phyloP scores from a whole-genome alignment of 495 filamentous ascomycete genomes.

The Aspergillus heteromorphus region DNA sequence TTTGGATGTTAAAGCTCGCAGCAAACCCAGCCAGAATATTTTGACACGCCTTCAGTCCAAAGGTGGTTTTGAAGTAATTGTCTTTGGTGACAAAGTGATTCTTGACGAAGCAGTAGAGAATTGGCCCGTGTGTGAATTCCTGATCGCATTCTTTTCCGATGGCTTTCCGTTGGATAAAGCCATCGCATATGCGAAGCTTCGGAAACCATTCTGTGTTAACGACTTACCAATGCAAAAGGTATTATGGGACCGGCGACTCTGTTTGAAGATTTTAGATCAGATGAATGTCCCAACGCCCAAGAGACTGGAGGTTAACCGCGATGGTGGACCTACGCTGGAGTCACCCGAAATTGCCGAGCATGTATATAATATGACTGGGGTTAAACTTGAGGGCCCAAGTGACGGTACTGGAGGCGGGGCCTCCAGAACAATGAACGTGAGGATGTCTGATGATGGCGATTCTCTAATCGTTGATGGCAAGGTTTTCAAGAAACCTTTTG shows the following conservation, averaged over 20 bases:
- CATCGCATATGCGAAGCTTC: conserved; percentile 83
- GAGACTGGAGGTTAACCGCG: conserved; percentile 87
- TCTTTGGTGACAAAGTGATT: conserved; percentile 98
- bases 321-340: conserved; percentile 79
- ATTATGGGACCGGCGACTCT: conserved; percentile 90
- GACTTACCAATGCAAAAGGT: conserved; percentile 98
- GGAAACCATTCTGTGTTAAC: conserved; percentile 96
- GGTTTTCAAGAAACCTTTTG: conserved; percentile 83
- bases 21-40: conserved; percentile 93
- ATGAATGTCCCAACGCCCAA: conserved; percentile 85
- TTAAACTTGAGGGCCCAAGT: conserved; percentile 70
- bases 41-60: conserved; percentile 84
- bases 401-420: conserved; percentile 64
- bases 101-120: conserved; percentile 77
- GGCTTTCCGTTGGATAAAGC: conserved; percentile 97
- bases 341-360: conserved; percentile 72
- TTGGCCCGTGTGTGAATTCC: conserved; percentile 71
- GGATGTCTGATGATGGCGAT: conserved; percentile 78
- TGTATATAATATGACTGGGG: conserved; percentile 71
- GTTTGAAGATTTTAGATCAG: conserved; percentile 78
- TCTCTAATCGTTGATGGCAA: conserved; percentile 80
- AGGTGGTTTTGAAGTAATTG: conserved; percentile 89
- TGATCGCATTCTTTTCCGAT: conserved; percentile 97
- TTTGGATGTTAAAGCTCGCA: conserved; percentile 89
- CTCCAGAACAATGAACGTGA: conserved; percentile 56